Base-by-base conservation (phyloP, 305 asterid species). In the Fraxinus baroniana region DNA sequence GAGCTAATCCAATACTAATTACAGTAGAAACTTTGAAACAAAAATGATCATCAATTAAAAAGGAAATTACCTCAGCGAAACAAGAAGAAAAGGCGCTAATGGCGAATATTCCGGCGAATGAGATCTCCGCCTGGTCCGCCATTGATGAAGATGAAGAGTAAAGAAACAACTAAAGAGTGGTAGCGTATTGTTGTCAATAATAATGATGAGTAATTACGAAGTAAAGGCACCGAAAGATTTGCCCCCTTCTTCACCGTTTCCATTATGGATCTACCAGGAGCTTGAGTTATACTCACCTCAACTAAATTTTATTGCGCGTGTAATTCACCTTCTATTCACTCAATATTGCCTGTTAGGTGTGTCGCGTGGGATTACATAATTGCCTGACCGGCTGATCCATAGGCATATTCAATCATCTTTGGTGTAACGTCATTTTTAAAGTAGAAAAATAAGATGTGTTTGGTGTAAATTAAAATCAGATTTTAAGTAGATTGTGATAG, bases 21-120 rank as follows among this genome's bases (percentile, higher is more conserved):
- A 62, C 2, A 62, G 12, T 62, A 7, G 13, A 62, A 62, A 60
- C 28, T 4, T 24, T 28, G 37, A 79, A 85, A 62, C 20, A 77
- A 41, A 39, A 5, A 37, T 44, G 76, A 41, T 79, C 32, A 71
- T 72, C 64, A 44, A 22, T 46, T 17, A 12, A 79, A 66, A 7
- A 20, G 4, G 36, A 62, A 73, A 36, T 10, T 80, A 92, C 97
- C 97, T 92, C 97, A 55, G 97, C 97, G 64, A 91, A 84, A 84
- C 97, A 92, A 77, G 97, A 92, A 35, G 97, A 92, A 60, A 90
- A 88, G 39, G 97, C 97, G 83, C 97, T 91, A 78, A 91, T 85
- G 75, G 83, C 86, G 82, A 92, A 89, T 24, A 89, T 87, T 81
- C 88, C 89, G 84, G 87, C 87, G 85, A 92, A 90, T 26, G 97